phyloP scores from a whole-genome alignment of 1,284 basidiomycete genomes.

The Porogramme epimiltina region DNA sequence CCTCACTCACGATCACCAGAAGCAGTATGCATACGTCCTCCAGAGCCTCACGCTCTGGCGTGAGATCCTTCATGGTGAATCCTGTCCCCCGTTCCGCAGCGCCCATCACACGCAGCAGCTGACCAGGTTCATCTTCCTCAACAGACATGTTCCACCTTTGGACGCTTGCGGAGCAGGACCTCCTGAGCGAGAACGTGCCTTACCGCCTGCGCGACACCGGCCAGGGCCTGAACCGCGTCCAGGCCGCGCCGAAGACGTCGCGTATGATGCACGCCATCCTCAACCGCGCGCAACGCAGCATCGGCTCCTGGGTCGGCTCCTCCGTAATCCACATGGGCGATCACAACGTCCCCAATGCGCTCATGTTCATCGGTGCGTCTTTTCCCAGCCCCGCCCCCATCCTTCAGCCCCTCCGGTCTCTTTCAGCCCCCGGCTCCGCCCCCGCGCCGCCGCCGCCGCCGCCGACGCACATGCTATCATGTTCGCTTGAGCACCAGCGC shows the following conservation, averaged over 20 bases:
- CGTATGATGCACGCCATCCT: conserved; percentile 84
- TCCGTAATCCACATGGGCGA: conserved; percentile 65
- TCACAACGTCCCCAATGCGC: conserved; percentile 85
- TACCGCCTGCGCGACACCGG: conserved; percentile 83
- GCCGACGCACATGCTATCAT: neutral
- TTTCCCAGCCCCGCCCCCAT: neutral
- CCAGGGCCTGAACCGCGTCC: conserved; percentile 82
- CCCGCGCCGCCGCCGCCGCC: neutral
- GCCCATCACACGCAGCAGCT: neutral
- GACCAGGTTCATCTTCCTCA: neutral
- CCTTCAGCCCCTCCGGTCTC: neutral
- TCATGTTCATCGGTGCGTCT: conserved; percentile 70
- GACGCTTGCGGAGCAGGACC: conserved; percentile 76
- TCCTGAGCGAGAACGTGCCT: conserved; percentile 68
- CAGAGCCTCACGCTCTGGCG: conserved; percentile 84
- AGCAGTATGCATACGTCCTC: conserved; percentile 80
- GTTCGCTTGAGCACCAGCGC: neutral
- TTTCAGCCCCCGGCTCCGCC: neutral
- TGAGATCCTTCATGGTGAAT: conserved; percentile 74
- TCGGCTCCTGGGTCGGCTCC: conserved; percentile 78
- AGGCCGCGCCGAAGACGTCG: conserved; percentile 80
- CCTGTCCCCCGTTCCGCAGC: conserved; percentile 13
- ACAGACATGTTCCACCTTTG: conserved; percentile 84
- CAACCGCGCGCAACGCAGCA: conserved; percentile 74
- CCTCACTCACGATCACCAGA: conserved; percentile 78